A percentile compares a stretch with the other conserved stretches of the same genome.
phyloP scores from a whole-genome alignment of 352 stramenopile species.

The Phytophthora meadii region DNA sequence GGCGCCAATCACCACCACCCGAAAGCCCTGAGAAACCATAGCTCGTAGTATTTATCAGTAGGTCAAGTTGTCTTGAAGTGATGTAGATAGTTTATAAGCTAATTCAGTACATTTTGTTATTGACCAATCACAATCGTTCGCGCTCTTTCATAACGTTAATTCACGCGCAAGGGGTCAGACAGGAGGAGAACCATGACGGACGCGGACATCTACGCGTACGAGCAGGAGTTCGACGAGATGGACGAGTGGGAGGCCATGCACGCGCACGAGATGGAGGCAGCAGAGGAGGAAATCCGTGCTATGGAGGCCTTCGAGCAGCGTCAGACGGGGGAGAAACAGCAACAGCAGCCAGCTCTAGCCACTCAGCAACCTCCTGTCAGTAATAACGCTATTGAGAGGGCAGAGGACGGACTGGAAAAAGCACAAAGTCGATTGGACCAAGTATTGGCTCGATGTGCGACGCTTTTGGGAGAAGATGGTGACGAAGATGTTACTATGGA shows the following conservation, averaged over 20 bases:
- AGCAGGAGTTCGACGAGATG: slow-evolving; percentile 77
- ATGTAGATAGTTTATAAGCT: neutral
- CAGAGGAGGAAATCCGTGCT: slow-evolving; percentile 64
- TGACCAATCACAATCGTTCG: slow-evolving; percentile 44
- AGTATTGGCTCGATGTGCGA: slow-evolving; percentile 69
- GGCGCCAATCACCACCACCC: slow-evolving; percentile 11
- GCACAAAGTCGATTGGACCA: slow-evolving; percentile 57
- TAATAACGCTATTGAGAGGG: slow-evolving; percentile 10
- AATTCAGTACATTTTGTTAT: slow-evolving; percentile 23
- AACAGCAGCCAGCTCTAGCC: slow-evolving; percentile 5
- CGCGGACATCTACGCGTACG: slow-evolving; percentile 78
- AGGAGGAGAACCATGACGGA: slow-evolving; percentile 51
- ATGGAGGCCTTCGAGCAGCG: slow-evolving; percentile 60
- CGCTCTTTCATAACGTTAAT: slow-evolving; percentile 28
- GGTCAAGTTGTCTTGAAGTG: slow-evolving; percentile 8
- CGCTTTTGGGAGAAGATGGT: slow-evolving; percentile 65
- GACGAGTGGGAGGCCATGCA: slow-evolving; percentile 90
- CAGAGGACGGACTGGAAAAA: slow-evolving; percentile 40
- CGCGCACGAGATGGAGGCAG: slow-evolving; percentile 80
- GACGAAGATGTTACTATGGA: slow-evolving; percentile 52
- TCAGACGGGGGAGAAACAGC: slow-evolving; percentile 16
- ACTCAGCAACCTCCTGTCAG: slow-evolving; percentile 12
- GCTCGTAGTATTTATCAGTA: slow-evolving; percentile 25
- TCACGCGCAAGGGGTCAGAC: slow-evolving; percentile 1
- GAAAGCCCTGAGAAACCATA: slow-evolving; percentile 3